A percentile compares a stretch with the other conserved stretches of the same genome.
Conservation (phyloP, 2,329 filamentous ascomycete species). For the Colletotrichum sp. region DNA sequence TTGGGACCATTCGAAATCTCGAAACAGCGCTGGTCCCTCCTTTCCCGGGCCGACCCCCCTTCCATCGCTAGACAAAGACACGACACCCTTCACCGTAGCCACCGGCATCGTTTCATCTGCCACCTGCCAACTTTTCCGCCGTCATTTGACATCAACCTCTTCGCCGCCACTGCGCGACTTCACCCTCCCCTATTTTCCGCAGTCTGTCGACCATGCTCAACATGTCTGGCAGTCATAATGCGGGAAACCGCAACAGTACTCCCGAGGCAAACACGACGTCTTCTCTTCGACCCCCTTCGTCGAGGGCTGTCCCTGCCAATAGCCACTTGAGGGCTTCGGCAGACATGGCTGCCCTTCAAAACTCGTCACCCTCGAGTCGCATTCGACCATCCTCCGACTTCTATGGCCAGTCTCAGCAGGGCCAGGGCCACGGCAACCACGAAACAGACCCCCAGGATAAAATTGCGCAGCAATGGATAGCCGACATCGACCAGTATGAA, state of each 20-base stretch:
- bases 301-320: slow-evolving; percentile 77
- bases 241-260: slow-evolving; percentile 94
- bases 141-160: slow-evolving; percentile 11
- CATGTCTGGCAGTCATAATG: slow-evolving; percentile 72
- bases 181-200: slow-evolving; percentile 7
- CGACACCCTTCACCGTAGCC: slow-evolving; percentile 17
- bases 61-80: slow-evolving; percentile 17
- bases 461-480: slow-evolving; percentile 97
- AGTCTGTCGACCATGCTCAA: slow-evolving; percentile 50
- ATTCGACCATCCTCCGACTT: slow-evolving; percentile 96
- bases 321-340: slow-evolving; percentile 93
- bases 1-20: slow-evolving; percentile 10
- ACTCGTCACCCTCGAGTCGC: slow-evolving; percentile 71
- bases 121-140: background rate
- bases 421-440: slow-evolving; percentile 67
- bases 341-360: slow-evolving; percentile 86
- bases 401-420: slow-evolving; percentile 78
- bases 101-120: slow-evolving; percentile 19
- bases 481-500: slow-evolving; percentile 98
- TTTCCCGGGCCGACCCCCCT: slow-evolving; percentile 15
- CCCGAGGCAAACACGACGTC: slow-evolving; percentile 86
- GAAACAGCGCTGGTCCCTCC: slow-evolving; percentile 19
- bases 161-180: background rate
- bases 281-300: slow-evolving; percentile 81
- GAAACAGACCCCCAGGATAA: slow-evolving; percentile 88